Percentiles rank a stretch among this genome's conserved stretches.
phyloP scores from a whole-genome alignment of 106 monocot species.

The Agapanthus africanus region DNA sequence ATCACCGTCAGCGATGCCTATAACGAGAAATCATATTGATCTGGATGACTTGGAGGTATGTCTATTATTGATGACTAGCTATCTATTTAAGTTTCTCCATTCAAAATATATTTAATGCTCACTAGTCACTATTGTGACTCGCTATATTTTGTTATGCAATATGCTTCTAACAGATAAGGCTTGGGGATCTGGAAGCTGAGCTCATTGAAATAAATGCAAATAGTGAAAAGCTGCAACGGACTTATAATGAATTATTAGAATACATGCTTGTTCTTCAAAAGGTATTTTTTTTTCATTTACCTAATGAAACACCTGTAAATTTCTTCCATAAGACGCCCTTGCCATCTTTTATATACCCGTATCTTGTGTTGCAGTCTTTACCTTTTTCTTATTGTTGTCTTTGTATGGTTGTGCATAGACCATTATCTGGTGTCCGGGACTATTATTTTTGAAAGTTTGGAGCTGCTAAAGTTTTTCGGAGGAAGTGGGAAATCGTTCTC shows the following conservation, averaged over 20 bases:
- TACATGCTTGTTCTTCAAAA: conserved; percentile 79
- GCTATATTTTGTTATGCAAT: background rate
- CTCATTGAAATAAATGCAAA: conserved; percentile 86
- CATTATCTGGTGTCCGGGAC: background rate
- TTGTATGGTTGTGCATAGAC: background rate
- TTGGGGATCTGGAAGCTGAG: conserved; percentile 87
- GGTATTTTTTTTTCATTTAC: conserved; percentile 24
- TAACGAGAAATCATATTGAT: conserved; percentile 37
- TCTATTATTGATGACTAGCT: background rate
- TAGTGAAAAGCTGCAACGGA: conserved; percentile 73
- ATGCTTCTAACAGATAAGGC: conserved; percentile 47
- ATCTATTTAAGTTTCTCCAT: background rate
- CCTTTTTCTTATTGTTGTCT: background rate
- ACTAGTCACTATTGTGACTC: no score
- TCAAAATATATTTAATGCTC: no score
- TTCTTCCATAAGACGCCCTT: background rate
- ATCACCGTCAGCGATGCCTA: conserved; percentile 37
- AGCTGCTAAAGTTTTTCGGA: background rate
- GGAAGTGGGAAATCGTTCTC: background rate
- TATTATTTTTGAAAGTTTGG: background rate
- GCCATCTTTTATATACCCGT: background rate
- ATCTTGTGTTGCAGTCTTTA: background rate
- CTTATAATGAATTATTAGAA: conserved; percentile 89
- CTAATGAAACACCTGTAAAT: background rate
- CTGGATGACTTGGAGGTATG: conserved; percentile 92